Percentiles rank a stretch among this genome's conserved stretches.
These are phyloP conservation scores for Abrus pulchellus DNA, from an alignment of 306 rosid genomes.

Conservation along the genomic window DNA sequence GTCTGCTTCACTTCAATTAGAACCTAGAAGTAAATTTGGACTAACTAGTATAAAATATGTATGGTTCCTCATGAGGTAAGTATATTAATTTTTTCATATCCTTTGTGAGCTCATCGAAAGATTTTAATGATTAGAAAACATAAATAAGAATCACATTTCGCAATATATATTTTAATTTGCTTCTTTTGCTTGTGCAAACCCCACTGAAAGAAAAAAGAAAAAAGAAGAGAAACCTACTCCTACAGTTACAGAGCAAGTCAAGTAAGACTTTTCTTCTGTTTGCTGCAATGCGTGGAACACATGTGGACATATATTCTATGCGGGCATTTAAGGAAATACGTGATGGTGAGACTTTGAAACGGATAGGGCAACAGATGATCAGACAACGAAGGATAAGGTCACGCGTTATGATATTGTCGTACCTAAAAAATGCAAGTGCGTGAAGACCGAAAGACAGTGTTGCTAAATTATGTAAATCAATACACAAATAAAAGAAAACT, in stretches of 20 bases:
- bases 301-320: constrained; percentile 13
- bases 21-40: constrained; percentile 29
- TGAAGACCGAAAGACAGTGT: not conserved
- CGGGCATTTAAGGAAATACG: constrained; percentile 40
- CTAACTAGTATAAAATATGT: constrained; percentile 24
- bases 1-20: constrained; percentile 12
- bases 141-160: constrained; percentile 34
- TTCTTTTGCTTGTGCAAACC: not conserved
- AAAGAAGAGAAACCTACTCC: not conserved
- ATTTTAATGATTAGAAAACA: not conserved
- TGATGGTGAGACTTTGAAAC: constrained; percentile 30
- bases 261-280: constrained; percentile 44
- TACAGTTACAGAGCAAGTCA: constrained; percentile 33
- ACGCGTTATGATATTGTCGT: constrained; percentile 17
- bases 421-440: not conserved
- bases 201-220: too few species aligned
- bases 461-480: not conserved
- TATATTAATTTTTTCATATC: not conserved
- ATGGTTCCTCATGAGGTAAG: not conserved
- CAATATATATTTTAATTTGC: not conserved
- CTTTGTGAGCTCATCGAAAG: not conserved
- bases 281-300: constrained; percentile 29
- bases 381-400: constrained; percentile 36
- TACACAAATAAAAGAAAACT: not conserved
- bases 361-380: constrained; percentile 16